Base-by-base conservation (phyloP, 2,329 filamentous ascomycete species). In the Aquanectria penicillioides region DNA sequence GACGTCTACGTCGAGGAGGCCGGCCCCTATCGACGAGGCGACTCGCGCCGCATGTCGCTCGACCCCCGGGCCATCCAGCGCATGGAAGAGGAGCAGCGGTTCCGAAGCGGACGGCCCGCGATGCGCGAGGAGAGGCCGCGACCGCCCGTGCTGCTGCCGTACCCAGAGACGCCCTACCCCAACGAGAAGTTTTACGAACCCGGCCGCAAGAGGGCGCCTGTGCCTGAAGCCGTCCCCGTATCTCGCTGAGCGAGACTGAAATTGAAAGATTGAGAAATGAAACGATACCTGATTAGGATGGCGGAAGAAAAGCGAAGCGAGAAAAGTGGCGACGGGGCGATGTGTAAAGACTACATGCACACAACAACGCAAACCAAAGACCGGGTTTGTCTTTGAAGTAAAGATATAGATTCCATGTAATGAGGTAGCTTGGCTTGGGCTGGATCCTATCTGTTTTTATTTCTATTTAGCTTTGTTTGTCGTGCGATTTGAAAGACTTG, bases 1-100 rank as follows among this genome's bases (percentile, higher is more conserved):
- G 67, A 69, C 17, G 49, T 62, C 36, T 64, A 67, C 57, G 56
- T 62, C 10, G 64, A 70, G 26, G 66, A 68, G 15, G 33, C 62
- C 9, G 61, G 57, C 1, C 57, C 61, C 9, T 52, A 37, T 3
- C 54, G 51, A 6, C 44, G 48, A 2, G 31, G 40, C 31, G 55
- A 62, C 36, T 15, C 46, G 38, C 62, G 57, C 12, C 55, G 66
- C 48, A 53, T 37, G 25, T 51, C 57, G 15, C n/a, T 50, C 6
- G 51, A 59, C 29, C 48, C 63, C n/a, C 57, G 65, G 34, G 56
- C 55, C 22, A 59, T 62, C 4, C 63, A 66, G 55, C 23, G 38
- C 23, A 8, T 55, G 28, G 58, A 58, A 17, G 61, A 61, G 33
- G 37, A 38, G 53, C 59, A 36, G 54, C 62, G n/a, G n/a, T n/a